Evolutionary conservation across 169 alveolate species (phyloP).

Genomic region (Plasmodium coatneyi): DNA sequence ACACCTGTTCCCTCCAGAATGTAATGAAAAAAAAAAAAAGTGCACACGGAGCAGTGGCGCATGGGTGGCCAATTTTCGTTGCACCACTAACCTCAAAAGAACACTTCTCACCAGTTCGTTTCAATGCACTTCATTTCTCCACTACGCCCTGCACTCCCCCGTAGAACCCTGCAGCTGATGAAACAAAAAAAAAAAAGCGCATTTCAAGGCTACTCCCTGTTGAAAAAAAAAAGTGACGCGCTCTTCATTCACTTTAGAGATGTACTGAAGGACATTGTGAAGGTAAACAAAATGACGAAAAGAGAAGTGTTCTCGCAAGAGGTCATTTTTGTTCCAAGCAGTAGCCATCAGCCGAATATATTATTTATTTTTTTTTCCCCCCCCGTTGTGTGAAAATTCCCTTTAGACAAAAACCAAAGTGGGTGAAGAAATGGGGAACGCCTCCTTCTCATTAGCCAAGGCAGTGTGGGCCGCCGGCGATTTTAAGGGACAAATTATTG

Average conservation of each 20-base stretch:
- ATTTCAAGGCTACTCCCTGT: constrained; percentile 93
- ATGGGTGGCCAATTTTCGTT: not conserved
- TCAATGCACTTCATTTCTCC: not conserved
- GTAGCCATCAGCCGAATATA: not conserved
- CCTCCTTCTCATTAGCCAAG: constrained; percentile 93
- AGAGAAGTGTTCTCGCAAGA: not conserved
- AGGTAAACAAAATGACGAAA: constrained; percentile 80
- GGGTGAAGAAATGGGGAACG: constrained; percentile 92
- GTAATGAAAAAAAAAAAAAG: constrained; percentile 25
- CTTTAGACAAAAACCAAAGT: constrained; percentile 85
- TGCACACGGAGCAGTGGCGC: not conserved
- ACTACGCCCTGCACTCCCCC: not conserved
- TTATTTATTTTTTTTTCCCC: not conserved
- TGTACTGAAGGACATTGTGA: constrained; percentile 90
- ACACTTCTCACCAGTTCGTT: not conserved
- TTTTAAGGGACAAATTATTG: constrained; percentile 90
- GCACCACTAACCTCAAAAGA: not conserved
- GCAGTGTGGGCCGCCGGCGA: constrained; percentile 97
- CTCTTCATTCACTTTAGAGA: constrained; percentile 93
- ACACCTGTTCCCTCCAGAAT: constrained; percentile 76
- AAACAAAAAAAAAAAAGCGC: constrained; percentile 91
- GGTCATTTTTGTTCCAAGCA: not conserved
- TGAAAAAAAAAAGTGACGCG: constrained; percentile 95
- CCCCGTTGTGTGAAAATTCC: not conserved
- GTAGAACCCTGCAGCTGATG: constrained; percentile 89